Percentiles rank a stretch among this genome's conserved stretches.
Evolutionary conservation across 495 filamentous ascomycete genomes (phyloP).

Genomic region (Hypoxylon fragiforme): DNA sequence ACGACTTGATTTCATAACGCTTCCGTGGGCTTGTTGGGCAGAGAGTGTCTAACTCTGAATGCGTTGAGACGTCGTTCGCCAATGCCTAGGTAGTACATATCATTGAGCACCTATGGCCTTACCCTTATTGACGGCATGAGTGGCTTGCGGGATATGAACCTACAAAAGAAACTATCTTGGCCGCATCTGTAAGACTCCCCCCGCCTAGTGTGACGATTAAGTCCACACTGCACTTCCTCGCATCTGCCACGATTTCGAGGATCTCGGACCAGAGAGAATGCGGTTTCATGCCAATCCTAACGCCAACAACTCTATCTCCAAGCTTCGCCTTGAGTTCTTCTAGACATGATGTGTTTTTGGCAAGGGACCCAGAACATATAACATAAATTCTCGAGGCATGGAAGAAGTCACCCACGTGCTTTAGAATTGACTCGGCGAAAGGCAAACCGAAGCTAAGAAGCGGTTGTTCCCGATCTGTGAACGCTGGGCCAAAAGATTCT

Average conservation of each 20-base stretch:
- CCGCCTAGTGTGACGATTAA: constrained; percentile 60
- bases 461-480: constrained; percentile 23
- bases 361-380: constrained; percentile 57
- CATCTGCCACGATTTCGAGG: constrained; percentile 54
- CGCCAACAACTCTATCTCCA: constrained; percentile 49
- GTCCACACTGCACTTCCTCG: constrained; percentile 49
- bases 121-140: neutral
- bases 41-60: constrained; percentile 48
- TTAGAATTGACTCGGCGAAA: constrained; percentile 38
- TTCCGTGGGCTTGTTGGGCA: constrained; percentile 39
- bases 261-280: constrained; percentile 64
- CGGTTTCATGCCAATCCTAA: constrained; percentile 57
- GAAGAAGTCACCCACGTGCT: constrained; percentile 44
- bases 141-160: constrained; percentile 5
- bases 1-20: constrained; percentile 40
- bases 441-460: constrained; percentile 42
- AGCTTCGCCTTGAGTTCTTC: constrained; percentile 46
- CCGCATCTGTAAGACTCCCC: constrained; percentile 61
- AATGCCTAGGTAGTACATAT: constrained; percentile 35
- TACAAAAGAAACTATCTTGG: constrained; percentile 60
- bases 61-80: constrained; percentile 44
- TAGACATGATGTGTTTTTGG: constrained; percentile 53
- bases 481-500: constrained; percentile 31
- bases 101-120: constrained; percentile 5
- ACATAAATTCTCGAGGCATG: constrained; percentile 58